Evolutionary conservation across 2,329 filamentous ascomycete species (phyloP).

Genomic region (Aquanectria penicillioides): DNA sequence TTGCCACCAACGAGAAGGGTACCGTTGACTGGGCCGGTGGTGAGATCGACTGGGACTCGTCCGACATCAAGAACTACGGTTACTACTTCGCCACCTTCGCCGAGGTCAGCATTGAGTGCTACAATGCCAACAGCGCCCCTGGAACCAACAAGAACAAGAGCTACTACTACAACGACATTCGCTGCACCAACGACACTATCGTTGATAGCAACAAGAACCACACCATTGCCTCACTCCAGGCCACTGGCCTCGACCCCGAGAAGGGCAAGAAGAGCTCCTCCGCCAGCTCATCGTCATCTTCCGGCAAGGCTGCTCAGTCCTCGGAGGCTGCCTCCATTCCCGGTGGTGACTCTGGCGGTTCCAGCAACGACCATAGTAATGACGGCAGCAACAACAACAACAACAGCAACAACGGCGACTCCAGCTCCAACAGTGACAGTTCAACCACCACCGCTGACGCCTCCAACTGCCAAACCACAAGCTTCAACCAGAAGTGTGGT

Average conservation of each 20-base stretch:
- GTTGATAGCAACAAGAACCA: conserved; percentile 79
- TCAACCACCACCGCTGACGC: conserved; percentile 34
- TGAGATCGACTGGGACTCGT: conserved; percentile 82
- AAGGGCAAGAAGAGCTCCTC: conserved; percentile 48
- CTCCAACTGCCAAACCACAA: conserved; percentile 47
- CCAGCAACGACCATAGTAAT: conserved; percentile 12
- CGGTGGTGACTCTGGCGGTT: conserved; percentile 18
- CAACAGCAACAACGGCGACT: conserved; percentile 26
- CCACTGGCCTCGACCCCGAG: conserved; percentile 81
- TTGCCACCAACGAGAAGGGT: conserved; percentile 79
- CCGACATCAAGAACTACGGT: conserved; percentile 80
- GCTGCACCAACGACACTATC: conserved; percentile 80
- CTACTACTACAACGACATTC: conserved; percentile 77
- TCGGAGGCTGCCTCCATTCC: conserved; percentile 34
- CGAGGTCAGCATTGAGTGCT: conserved; percentile 87
- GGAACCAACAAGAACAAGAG: conserved; percentile 76
- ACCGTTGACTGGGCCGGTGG: conserved; percentile 95
- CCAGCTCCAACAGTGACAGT: conserved; percentile 27
- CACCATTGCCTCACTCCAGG: conserved; percentile 80
- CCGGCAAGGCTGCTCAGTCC: conserved; percentile 6
- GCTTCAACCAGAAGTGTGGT: conserved; percentile 55
- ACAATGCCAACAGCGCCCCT: conserved; percentile 68
- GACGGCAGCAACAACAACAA: conserved; percentile 32
- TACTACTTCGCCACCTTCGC: conserved; percentile 89
- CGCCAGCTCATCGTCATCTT: conserved; percentile 8